phyloP scores from a whole-genome alignment of 2,329 filamentous ascomycete genomes.

The Metarhizium album region DNA sequence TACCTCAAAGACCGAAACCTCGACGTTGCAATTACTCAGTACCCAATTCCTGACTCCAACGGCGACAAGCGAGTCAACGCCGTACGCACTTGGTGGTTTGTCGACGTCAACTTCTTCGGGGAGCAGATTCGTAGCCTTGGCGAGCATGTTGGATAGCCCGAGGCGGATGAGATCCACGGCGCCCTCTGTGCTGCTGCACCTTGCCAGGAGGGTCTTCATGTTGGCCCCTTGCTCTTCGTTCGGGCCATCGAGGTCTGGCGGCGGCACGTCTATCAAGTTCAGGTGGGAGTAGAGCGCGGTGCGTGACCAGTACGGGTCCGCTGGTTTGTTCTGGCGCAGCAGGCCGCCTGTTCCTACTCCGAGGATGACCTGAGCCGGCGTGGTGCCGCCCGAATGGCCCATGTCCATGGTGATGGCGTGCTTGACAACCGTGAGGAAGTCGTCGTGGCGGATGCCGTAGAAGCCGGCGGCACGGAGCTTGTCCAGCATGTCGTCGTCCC shows the following conservation, averaged over 20 bases:
- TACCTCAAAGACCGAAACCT: constrained; percentile 37
- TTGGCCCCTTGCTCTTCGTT: constrained; percentile 11
- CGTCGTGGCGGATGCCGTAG: constrained; percentile 39
- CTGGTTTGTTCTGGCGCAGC: constrained; percentile 37
- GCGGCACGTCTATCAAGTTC: constrained; percentile 35
- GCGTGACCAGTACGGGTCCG: constrained; percentile 43
- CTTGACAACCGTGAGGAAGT: constrained; percentile 36
- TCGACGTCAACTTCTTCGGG: constrained; percentile 32
- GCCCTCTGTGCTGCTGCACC: constrained; percentile 15
- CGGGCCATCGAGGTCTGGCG: constrained; percentile 15
- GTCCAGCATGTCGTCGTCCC: constrained; percentile 35
- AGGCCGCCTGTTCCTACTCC: constrained; percentile 45
- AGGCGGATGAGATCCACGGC: constrained; percentile 24
- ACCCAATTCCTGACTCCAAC: constrained; percentile 44
- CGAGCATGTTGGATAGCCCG: constrained; percentile 29
- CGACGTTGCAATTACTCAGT: constrained; percentile 29
- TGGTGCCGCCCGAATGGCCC: constrained; percentile 11
- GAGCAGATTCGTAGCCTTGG: constrained; percentile 34
- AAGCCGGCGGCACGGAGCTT: constrained; percentile 41
- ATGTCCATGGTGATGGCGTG: constrained; percentile 32
- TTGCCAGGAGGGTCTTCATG: constrained; percentile 23
- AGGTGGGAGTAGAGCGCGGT: constrained; percentile 38
- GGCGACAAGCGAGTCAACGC: constrained; percentile 41
- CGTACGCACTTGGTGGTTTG: constrained; percentile 32
- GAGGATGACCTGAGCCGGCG: constrained; percentile 38